Base-by-base conservation (phyloP, 495 filamentous ascomycete genomes). In the Lentithecium fluviatile region DNA sequence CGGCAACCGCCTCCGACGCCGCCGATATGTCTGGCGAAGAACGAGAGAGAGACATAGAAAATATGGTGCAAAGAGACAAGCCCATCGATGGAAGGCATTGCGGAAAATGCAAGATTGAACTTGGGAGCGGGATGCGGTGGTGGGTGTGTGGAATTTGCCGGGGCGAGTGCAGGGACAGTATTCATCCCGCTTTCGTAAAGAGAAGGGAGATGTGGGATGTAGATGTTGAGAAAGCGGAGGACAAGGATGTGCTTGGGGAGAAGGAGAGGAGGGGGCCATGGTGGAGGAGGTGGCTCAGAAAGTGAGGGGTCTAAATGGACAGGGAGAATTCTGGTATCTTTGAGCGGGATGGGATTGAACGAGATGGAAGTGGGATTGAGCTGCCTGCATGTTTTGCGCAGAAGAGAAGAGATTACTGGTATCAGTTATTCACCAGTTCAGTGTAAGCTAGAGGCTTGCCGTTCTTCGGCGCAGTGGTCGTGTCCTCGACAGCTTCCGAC, bases 111-210 rank as follows among this genome's bases (percentile, higher is more conserved):
- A 56, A 48, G 19, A 15, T 7, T 2, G 60, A 56, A 0, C 23
- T 68, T 17, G 40, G 57, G 19, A 47, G 25, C 11, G 60, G 65
- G 19, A 36, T 46, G 17, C 37, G 65, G 19, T 68, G 50, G 50
- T 68, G 65, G 60, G 36, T 63, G 17, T 67, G 64, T 48, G 48
- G 17, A 10, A 56, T 51, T 36, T 67, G 64, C 36, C 29, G 51
- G 11, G 64, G 64, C 4, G 64, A 67, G 26, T 67, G 64, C 47
- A 34, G 43, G n/a, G 51, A 55, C 53, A 15, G 15, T 2, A 68
- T 64, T 24, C 65, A 68, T 58, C 65, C 65, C 10, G 19, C 45
- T 2, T 62, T 45, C 20, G 50, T 59, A 13, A 23, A 21, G 48
- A 59, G 24, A 23, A 24, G 17, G 49, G 59, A 50, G 37, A 15